These are phyloP conservation scores for Dactylis glomerata DNA, from an alignment of 176 grass and related monocot species.

Conservation along the genomic window DNA sequence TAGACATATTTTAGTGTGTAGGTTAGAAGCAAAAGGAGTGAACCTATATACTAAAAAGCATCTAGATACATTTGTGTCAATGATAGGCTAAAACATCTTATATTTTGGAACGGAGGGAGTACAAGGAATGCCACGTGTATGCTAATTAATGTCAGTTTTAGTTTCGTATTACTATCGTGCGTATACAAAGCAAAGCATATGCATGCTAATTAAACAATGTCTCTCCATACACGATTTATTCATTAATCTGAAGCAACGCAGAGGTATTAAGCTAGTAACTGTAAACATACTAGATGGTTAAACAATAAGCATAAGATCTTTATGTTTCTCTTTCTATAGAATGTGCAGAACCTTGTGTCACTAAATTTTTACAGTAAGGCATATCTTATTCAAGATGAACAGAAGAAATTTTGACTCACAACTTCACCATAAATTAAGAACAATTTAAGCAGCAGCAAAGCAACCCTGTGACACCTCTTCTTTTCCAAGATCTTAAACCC, in stretches of 20 bases:
- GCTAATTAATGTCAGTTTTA: not conserved
- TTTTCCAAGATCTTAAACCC: not conserved
- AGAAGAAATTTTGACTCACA: not conserved
- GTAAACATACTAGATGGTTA: not conserved
- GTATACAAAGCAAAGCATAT: not conserved
- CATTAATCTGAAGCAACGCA: not conserved
- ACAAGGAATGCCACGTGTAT: not conserved
- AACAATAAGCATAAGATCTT: not conserved
- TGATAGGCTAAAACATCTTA: too few species aligned
- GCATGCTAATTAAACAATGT: not conserved
- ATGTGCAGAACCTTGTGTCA: not conserved
- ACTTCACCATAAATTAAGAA: not conserved
- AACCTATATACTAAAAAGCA: too few species aligned
- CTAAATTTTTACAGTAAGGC: not conserved
- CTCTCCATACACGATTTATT: not conserved
- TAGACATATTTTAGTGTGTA: too few species aligned
- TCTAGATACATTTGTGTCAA: too few species aligned
- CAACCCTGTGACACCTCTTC: not conserved
- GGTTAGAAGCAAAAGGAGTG: too few species aligned
- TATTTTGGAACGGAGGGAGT: too few species aligned
- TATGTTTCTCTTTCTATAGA: not conserved
- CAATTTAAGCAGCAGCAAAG: not conserved
- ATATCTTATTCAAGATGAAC: not conserved
- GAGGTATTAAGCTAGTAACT: not conserved
- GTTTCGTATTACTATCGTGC: not conserved